These are phyloP conservation scores for Heracleum sosnowskyi DNA, from an alignment of 129 eudicot species.

Conservation along the genomic window DNA sequence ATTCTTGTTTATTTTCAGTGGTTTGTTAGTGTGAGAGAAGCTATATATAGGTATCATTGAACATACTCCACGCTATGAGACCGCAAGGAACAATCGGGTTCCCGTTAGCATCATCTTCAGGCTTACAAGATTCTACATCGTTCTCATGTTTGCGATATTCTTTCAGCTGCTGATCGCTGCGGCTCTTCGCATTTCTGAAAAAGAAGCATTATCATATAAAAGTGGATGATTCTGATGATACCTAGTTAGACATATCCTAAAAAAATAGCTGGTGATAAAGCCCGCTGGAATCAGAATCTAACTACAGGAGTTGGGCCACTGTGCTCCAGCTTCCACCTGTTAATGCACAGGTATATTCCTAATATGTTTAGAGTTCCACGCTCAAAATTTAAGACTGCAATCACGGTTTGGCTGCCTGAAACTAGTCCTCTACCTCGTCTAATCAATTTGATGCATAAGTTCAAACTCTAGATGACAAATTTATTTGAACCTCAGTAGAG, in stretches of 20 bases:
- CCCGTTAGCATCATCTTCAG: slow-evolving; percentile 46
- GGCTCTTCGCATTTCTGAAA: slow-evolving; percentile 81
- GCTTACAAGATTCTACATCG: slow-evolving; percentile 43
- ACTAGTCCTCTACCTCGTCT: too few species aligned
- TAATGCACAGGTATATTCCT: background rate
- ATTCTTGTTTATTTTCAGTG: slow-evolving; percentile 47
- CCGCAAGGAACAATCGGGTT: slow-evolving; percentile 81
- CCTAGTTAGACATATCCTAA: background rate
- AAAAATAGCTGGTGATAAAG: too few species aligned
- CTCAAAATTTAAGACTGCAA: too few species aligned
- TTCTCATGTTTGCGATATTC: slow-evolving; percentile 3
- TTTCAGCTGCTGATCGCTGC: slow-evolving; percentile 69
- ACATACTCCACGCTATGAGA: slow-evolving; percentile 95
- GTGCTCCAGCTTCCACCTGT: background rate
- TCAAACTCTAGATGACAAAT: too few species aligned
- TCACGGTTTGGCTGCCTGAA: too few species aligned
- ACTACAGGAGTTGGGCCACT: background rate
- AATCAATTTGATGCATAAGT: too few species aligned
- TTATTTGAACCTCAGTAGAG: too few species aligned
- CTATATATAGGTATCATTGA: slow-evolving; percentile 77
- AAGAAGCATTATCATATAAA: background rate
- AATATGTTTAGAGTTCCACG: background rate
- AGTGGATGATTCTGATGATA: background rate
- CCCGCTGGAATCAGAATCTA: background rate
- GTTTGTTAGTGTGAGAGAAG: slow-evolving; percentile 40